Evolutionary conservation across 495 filamentous ascomycete genomes (phyloP).

Genomic region (Aspergillus nanangensis): DNA sequence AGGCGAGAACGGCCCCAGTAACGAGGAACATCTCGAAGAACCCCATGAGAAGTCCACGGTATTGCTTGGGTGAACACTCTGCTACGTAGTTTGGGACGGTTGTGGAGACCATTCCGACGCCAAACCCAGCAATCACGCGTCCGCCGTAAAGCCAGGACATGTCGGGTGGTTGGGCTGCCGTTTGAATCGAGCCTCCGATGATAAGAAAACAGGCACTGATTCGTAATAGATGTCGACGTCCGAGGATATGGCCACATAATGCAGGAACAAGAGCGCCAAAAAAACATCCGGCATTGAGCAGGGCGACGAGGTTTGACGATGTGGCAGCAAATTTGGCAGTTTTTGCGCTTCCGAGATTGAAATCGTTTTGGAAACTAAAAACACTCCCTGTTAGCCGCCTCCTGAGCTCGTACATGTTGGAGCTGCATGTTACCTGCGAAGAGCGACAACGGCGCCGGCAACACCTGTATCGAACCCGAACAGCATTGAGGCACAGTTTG

Average conservation of each 20-base stretch:
- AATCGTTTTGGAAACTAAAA: not conserved
- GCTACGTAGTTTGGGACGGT: not conserved
- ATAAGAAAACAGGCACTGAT: not conserved
- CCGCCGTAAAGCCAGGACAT: not conserved
- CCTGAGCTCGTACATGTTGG: not conserved
- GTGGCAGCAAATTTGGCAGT: slow-evolving; percentile 1
- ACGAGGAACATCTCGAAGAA: not conserved
- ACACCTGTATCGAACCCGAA: slow-evolving; percentile 2
- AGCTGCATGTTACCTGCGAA: not conserved
- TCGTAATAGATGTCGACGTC: not conserved
- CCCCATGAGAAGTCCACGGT: not conserved
- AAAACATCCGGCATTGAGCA: not conserved
- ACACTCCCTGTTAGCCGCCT: not conserved
- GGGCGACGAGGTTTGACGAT: not conserved
- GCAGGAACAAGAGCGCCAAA: not conserved
- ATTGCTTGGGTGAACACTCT: not conserved
- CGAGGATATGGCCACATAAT: not conserved
- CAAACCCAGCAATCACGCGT: not conserved
- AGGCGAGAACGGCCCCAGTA: not conserved
- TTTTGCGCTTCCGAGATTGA: slow-evolving; percentile 1
- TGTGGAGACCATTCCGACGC: not conserved
- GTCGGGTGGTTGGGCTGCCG: not conserved
- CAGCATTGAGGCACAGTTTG: slow-evolving; percentile 1
- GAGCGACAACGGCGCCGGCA: slow-evolving; percentile 1
- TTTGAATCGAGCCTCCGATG: not conserved